Percentiles rank a stretch among this genome's conserved stretches.
Evolutionary conservation across 345 rosid species (phyloP).

Genomic region (Acer yangbiense): DNA sequence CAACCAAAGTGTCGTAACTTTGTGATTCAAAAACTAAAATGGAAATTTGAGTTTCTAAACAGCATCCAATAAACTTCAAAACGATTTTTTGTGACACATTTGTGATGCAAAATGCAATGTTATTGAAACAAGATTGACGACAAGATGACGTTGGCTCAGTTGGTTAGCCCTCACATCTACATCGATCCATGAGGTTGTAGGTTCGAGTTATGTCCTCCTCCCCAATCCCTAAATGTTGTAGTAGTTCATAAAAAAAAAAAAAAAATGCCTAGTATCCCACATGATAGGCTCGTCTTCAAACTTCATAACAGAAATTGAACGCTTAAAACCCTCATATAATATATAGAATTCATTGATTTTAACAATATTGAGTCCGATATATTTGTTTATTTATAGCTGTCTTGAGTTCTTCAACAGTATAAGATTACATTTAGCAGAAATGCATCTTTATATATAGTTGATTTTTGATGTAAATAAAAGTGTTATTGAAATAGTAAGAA

Average conservation of each 20-base stretch:
- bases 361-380: too few species aligned
- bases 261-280: too few species aligned
- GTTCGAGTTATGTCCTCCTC: too few species aligned
- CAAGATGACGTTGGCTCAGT: too few species aligned
- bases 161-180: too few species aligned
- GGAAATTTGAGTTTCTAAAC: neutral
- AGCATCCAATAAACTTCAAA: neutral
- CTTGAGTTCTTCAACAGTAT: slow-evolving; percentile 12
- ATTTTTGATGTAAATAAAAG: too few species aligned
- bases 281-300: neutral
- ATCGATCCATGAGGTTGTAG: too few species aligned
- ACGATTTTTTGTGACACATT: neutral
- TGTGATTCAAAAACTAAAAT: neutral
- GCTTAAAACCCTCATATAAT: slow-evolving; percentile 11
- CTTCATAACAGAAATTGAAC: slow-evolving; percentile 14
- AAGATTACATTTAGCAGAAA: slow-evolving; percentile 17
- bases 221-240: too few species aligned
- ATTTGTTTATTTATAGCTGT: slow-evolving; percentile 18
- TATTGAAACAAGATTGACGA: neutral
- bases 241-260: too few species aligned
- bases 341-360: neutral
- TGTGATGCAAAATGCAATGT: neutral
- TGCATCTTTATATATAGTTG: too few species aligned
- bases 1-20: neutral
- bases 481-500: too few species aligned